These are phyloP conservation scores for Ceratocystis colombiana DNA, from an alignment of 2,329 filamentous ascomycete species.

Conservation along the genomic window DNA sequence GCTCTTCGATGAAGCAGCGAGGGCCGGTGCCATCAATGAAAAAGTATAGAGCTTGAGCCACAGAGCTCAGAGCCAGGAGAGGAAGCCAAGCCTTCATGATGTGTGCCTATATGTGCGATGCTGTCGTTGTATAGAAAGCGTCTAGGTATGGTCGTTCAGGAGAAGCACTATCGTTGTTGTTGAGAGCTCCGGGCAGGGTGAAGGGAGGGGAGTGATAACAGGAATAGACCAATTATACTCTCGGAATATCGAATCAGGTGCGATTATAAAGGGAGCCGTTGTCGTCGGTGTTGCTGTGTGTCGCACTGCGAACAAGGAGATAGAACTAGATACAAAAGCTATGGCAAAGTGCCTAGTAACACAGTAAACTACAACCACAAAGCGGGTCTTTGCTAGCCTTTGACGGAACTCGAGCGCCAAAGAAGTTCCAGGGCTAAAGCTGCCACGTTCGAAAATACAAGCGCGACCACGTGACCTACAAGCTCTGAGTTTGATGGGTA, in stretches of 20 bases:
- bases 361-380: neutral
- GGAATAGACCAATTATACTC: neutral
- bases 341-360: slow-evolving; percentile 13
- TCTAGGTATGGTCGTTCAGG: neutral
- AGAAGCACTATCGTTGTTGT: neutral
- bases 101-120: neutral
- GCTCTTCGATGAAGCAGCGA: slow-evolving; percentile 97
- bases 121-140: neutral
- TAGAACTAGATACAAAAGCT: slow-evolving; percentile 9
- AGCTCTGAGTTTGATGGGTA: too few species aligned
- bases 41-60: slow-evolving; percentile 82
- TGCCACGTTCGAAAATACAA: slow-evolving; percentile 27
- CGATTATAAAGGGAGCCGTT: neutral
- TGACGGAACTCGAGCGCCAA: slow-evolving; percentile 15
- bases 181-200: neutral
- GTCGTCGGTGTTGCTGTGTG: neutral
- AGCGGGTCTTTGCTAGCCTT: slow-evolving; percentile 12
- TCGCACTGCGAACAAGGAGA: neutral
- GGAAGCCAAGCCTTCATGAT: slow-evolving; percentile 54
- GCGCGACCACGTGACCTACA: slow-evolving; percentile 14
- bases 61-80: slow-evolving; percentile 53
- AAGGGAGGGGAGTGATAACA: neutral
- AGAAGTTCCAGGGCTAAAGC: slow-evolving; percentile 24
- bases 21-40: slow-evolving; percentile 76
- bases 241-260: too few species aligned